Evolutionary conservation across 2,329 filamentous ascomycete species (phyloP).

Genomic region (Rutstroemia sydowiana): DNA sequence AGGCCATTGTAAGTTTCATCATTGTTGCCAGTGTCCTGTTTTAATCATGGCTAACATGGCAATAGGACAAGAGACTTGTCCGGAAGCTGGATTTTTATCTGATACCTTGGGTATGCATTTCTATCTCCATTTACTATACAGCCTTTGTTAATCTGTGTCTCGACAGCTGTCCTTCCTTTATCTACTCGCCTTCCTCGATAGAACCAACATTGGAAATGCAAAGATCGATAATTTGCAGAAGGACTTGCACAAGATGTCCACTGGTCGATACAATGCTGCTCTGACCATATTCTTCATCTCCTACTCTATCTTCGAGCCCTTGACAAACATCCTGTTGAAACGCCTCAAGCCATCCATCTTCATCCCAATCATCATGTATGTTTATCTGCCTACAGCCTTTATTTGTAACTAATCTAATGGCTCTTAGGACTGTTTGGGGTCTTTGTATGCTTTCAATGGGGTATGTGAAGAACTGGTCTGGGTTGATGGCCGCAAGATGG

Average conservation of each 20-base stretch:
- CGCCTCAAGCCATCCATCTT: slow-evolving; percentile 68
- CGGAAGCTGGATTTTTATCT: slow-evolving; percentile 54
- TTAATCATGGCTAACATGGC: not conserved
- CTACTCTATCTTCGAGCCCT: slow-evolving; percentile 72
- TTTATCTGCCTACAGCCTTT: slow-evolving; percentile 32
- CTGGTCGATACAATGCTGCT: slow-evolving; percentile 62
- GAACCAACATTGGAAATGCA: slow-evolving; percentile 75
- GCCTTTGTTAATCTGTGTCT: too few relatives aligned
- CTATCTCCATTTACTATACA: too few relatives aligned
- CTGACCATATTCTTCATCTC: slow-evolving; percentile 83
- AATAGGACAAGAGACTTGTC: slow-evolving; percentile 54
- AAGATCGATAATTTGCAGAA: slow-evolving; percentile 53
- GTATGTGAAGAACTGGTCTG: slow-evolving; percentile 27
- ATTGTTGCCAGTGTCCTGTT: not conserved
- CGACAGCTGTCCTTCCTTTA: slow-evolving; percentile 62
- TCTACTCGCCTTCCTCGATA: slow-evolving; percentile 65
- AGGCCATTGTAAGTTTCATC: slow-evolving; percentile 50
- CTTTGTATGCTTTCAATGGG: slow-evolving; percentile 52
- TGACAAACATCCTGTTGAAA: slow-evolving; percentile 67
- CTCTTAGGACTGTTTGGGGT: slow-evolving; percentile 53
- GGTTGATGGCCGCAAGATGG: slow-evolving; percentile 31
- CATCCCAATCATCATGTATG: slow-evolving; percentile 72
- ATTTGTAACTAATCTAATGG: not conserved
- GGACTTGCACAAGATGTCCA: slow-evolving; percentile 52
- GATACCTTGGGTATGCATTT: slow-evolving; percentile 47